Conservation (phyloP, 148 eudicot species). For the Vaccinium myrtillus region DNA sequence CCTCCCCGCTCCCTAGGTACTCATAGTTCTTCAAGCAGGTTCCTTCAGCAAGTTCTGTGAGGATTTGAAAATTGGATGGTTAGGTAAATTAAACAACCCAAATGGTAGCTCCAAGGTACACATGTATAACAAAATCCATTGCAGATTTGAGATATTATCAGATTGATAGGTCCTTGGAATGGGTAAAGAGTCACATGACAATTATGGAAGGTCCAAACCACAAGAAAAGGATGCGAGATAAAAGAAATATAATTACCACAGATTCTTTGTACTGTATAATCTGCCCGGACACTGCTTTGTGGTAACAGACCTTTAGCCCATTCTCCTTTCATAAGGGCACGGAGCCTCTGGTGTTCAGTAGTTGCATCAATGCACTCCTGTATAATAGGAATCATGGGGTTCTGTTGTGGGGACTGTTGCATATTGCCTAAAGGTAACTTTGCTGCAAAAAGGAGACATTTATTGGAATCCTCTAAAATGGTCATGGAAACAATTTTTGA, state of each 20-base stretch:
- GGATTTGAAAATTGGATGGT: conserved; percentile 13
- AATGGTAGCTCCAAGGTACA: background rate
- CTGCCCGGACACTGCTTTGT: conserved; percentile 84
- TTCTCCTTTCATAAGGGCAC: conserved; percentile 88
- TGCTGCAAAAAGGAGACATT: conserved; percentile 36
- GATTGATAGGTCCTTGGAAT: background rate
- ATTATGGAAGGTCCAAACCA: background rate
- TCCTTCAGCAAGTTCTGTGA: conserved; percentile 87
- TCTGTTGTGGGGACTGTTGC: conserved; percentile 65
- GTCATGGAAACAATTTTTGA: background rate
- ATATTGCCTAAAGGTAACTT: conserved; percentile 42
- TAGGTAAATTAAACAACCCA: background rate
- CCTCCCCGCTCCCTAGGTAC: conserved; percentile 62
- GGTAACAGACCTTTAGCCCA: conserved; percentile 87
- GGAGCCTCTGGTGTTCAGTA: conserved; percentile 86
- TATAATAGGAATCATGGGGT: conserved; percentile 43
- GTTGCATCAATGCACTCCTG: conserved; percentile 90
- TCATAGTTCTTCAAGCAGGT: conserved; percentile 90
- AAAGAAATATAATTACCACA: conserved; percentile 43
- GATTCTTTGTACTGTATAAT: conserved; percentile 79
- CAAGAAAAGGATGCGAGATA: background rate
- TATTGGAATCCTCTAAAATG: conserved; percentile 1
- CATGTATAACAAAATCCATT: no score
- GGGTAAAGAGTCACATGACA: background rate
- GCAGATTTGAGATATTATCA: background rate